Percentiles rank a stretch among this genome's conserved stretches.
These are phyloP conservation scores for Pistacia integerrima DNA, from an alignment of 345 rosid species.

Conservation along the genomic window DNA sequence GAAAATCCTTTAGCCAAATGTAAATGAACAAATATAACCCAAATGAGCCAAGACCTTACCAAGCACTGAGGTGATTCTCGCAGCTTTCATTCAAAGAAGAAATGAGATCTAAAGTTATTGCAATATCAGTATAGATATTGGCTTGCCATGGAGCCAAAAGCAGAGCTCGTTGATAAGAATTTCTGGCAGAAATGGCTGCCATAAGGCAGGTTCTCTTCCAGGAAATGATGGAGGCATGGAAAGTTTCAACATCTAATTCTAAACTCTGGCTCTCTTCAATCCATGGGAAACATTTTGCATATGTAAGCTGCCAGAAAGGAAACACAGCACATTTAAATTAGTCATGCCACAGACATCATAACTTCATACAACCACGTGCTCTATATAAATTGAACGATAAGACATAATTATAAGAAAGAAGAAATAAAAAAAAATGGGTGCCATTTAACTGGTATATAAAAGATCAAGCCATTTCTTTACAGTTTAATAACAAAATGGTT, in stretches of 20 bases:
- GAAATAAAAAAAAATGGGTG: neutral
- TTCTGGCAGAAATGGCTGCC: constrained; percentile 68
- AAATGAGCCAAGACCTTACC: constrained; percentile 48
- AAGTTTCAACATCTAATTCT: constrained; percentile 39
- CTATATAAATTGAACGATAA: neutral
- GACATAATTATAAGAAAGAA: neutral
- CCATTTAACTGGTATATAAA: neutral
- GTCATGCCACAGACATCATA: constrained; percentile 3
- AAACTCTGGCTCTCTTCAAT: constrained; percentile 35
- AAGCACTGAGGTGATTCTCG: constrained; percentile 37
- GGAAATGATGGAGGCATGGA: constrained; percentile 53
- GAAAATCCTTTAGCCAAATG: constrained; percentile 11
- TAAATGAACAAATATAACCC: constrained; percentile 24
- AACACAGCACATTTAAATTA: constrained; percentile 19
- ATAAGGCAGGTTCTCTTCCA: constrained; percentile 69
- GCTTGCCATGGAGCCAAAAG: constrained; percentile 94
- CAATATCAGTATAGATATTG: constrained; percentile 74
- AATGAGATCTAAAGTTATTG: constrained; percentile 68
- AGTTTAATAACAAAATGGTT: constrained; percentile 5
- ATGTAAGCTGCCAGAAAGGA: constrained; percentile 55
- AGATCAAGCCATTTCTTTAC: constrained; percentile 1
- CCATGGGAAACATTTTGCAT: constrained; percentile 88
- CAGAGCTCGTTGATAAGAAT: constrained; percentile 77
- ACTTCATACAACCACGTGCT: neutral
- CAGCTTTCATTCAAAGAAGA: constrained; percentile 43